Base-by-base conservation (phyloP, 106 monocot genomes). In the Alisma plantagoaquatica region DNA sequence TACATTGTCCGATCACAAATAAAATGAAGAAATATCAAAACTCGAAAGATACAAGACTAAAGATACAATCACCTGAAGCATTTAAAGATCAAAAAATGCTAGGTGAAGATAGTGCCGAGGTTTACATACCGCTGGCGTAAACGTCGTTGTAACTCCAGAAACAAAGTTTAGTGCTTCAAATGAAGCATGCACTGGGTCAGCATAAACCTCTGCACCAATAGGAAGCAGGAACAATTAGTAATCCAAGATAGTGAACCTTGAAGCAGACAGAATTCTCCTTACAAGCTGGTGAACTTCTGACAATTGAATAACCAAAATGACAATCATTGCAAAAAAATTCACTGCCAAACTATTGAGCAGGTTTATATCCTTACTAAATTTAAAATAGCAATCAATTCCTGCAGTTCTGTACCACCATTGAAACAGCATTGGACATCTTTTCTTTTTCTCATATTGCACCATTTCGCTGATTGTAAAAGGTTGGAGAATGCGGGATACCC, bases 121-220 rank as follows among this genome's bases (percentile, higher is more conserved):
- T n/a, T n/a, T 6, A 29, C 25, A 24, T 79, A 87, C 93, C 66
- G 51, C 57, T 49, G 93, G 83, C 33, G 83, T 83, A 49, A 94
- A 94, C 29, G 80, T 87, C 27, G 77, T 73, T 49, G 70, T 53
- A 55, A 80, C 53, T 27, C 93, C 93, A 62, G 80, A 80, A 64
- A 72, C 77, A 62, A 94, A 83, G 23, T 77, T 70, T 61, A 94
- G 83, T 29, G 87, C 93, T 45, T 87, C 60, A 75, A 60, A 94
- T 60, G 93, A 83, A 27, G 83, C 74, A 72, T 83, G 83, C 28
- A 33, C 68, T 8, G 93, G 87, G 73, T 94, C 93, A 27, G 87
- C 93, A 74, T 94, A 94, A 35, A 87, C 74, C 73, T 94, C 93
- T 94, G 83, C 70, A 83, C 54, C 63, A 63, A 33, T 55, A 29